Evolutionary conservation across 2,329 filamentous ascomycete genomes (phyloP), one percentile per base, ranked within the genome.

Genomic region (Seiridium cupressi): DNA sequence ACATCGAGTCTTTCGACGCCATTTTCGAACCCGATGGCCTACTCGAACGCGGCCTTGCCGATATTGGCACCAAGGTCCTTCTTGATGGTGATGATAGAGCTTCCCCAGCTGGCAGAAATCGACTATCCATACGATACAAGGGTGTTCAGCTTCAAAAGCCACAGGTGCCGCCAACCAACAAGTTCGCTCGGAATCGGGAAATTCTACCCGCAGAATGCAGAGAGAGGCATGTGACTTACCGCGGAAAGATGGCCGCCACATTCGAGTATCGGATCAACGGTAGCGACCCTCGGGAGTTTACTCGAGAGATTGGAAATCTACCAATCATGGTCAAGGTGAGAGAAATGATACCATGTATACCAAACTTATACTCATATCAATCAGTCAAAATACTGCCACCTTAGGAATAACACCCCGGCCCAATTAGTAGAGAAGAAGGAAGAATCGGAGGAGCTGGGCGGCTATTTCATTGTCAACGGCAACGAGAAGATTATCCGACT

Each of bases 401-500:
- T 99, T 34, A 89, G 96, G 74, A 89, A 90, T 63, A 89, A 93
- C 69, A 89, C 92, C 5, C 95, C 95, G 0, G 89, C 89, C 9
- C 83, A 90, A 69, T 83, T 99, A 13, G 92, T 98, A 36, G 83
- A 90, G 64, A 87, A 87, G 62, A 96, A 97, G 73, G 95, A 99
- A 77, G 95, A 99, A 76, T 91, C 93, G 0, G 95, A 99, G 76
- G 95, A 99, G 76, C 78, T 98, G 38, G 95, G 95, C 44, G 95
- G 95, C 49, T 99, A 98, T 75, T 99, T 98, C 72, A 88, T 99
- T 69, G 91, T 99, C 70, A 99, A 99, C 74, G 95, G 95, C 65
- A 97, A 93, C 70, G 95, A 99, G 76, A 98, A 97, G 79, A 86
- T 98, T 60, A 93, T 98, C 68, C 92, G 95, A 72, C 88, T 98